phyloP scores from a whole-genome alignment of 306 rosid genomes.

The Rosa multiflora region DNA sequence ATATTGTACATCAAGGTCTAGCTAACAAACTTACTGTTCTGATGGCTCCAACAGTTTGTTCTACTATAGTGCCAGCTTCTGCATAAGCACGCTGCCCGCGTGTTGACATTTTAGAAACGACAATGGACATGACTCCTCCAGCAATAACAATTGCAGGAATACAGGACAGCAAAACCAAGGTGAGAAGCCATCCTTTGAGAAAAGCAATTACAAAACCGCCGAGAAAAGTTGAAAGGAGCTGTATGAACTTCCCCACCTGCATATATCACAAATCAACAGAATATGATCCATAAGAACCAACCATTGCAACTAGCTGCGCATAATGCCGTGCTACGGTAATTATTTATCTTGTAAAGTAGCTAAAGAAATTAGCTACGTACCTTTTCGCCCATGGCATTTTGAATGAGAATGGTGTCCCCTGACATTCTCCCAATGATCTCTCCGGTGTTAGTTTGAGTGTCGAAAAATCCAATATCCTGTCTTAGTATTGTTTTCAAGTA shows the following conservation, averaged over 20 bases:
- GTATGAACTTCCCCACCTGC: slow-evolving; percentile 89
- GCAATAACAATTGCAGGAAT: slow-evolving; percentile 54
- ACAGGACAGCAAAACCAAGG: slow-evolving; percentile 60
- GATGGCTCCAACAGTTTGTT: slow-evolving; percentile 80
- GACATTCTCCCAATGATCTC: slow-evolving; percentile 92
- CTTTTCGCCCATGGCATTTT: slow-evolving; percentile 94
- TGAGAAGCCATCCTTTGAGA: slow-evolving; percentile 65
- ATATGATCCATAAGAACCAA: background rate
- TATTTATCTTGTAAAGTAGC: background rate
- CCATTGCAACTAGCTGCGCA: background rate
- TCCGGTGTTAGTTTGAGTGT: slow-evolving; percentile 79
- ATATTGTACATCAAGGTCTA: background rate
- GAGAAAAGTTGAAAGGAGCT: slow-evolving; percentile 57
- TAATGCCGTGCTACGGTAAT: background rate
- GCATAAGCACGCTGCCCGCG: slow-evolving; percentile 84
- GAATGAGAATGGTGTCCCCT: slow-evolving; percentile 91
- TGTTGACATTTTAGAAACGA: slow-evolving; percentile 61
- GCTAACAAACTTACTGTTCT: slow-evolving; percentile 59
- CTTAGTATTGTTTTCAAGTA: slow-evolving; percentile 76
- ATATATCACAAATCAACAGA: slow-evolving; percentile 9
- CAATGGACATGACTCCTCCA: slow-evolving; percentile 42
- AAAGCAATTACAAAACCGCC: slow-evolving; percentile 76
- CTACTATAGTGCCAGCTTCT: slow-evolving; percentile 82
- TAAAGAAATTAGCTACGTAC: slow-evolving; percentile 17
- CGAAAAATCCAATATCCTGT: slow-evolving; percentile 85